Percentiles rank a stretch among this genome's conserved stretches.
phyloP scores from a whole-genome alignment of 495 filamentous ascomycete species.

The Monascus purpureus region DNA sequence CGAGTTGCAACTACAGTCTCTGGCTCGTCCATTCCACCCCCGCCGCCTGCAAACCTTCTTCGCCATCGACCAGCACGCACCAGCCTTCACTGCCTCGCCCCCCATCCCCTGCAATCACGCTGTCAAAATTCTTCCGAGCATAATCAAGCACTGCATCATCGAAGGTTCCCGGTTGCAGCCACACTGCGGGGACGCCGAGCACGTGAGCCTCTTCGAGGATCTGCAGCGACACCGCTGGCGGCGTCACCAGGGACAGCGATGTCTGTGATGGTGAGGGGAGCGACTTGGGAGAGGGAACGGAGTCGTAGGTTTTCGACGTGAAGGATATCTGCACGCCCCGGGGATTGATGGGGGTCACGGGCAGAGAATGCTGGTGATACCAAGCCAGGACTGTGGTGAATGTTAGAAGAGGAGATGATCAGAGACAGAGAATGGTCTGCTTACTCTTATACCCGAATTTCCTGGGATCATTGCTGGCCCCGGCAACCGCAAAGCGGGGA shows the following conservation, averaged over 20 bases:
- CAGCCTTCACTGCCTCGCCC: conserved; percentile 62
- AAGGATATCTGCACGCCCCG: conserved; percentile 43
- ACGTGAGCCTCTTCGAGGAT: conserved; percentile 67
- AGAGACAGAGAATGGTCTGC: conserved; percentile 2
- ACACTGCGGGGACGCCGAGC: conserved; percentile 67
- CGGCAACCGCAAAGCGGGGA: conserved; percentile 76
- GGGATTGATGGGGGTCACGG: conserved; percentile 75
- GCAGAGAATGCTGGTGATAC: conserved; percentile 67
- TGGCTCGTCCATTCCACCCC: conserved; percentile 36
- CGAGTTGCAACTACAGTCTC: background rate
- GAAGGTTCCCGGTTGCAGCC: conserved; percentile 85
- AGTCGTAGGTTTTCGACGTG: conserved; percentile 39
- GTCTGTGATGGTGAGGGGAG: conserved; percentile 55
- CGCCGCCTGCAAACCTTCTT: conserved; percentile 48
- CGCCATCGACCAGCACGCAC: conserved; percentile 88
- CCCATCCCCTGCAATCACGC: conserved; percentile 56
- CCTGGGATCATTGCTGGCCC: conserved; percentile 65
- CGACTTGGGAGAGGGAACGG: conserved; percentile 47
- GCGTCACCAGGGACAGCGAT: conserved; percentile 75
- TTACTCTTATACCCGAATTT: conserved; percentile 90
- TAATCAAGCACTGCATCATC: conserved; percentile 57
- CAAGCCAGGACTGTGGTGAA: conserved; percentile 61
- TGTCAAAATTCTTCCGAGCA: conserved; percentile 50
- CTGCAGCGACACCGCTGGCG: conserved; percentile 51
- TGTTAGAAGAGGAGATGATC: conserved; percentile 2